phyloP scores from a whole-genome alignment of 75 land plant genomes.

The Cupressus sempervirens region DNA sequence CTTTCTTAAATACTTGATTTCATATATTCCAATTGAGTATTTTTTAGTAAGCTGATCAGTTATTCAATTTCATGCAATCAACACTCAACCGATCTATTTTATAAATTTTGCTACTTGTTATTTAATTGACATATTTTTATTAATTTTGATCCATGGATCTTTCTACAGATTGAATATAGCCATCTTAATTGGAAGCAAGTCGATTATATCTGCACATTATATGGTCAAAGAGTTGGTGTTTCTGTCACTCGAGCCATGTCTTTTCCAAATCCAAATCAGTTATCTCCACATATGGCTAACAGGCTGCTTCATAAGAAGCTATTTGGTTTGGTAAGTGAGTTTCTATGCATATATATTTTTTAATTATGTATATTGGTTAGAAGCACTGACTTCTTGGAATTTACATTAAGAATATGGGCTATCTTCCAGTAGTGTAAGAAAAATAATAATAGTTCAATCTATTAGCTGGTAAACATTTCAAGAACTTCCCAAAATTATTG shows the following conservation, averaged over 20 bases:
- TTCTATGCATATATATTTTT: not conserved
- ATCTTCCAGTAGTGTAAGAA: not conserved
- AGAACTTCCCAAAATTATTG: not conserved
- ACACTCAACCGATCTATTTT: not conserved
- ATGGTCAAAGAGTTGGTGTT: conserved; percentile 52
- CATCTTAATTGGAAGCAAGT: conserved; percentile 47
- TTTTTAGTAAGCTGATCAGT: not conserved
- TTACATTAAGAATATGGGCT: not conserved
- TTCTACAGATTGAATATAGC: conserved; percentile 30
- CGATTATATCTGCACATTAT: conserved; percentile 51
- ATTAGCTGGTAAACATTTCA: not conserved
- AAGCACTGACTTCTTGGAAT: not conserved
- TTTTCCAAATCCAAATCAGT: conserved; percentile 37
- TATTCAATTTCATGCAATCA: not conserved
- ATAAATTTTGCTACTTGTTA: not conserved
- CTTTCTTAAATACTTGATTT: not conserved
- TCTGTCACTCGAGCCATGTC: conserved; percentile 56
- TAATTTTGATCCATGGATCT: not conserved
- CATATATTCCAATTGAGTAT: not conserved
- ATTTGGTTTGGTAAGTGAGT: conserved; percentile 41
- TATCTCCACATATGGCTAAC: conserved; percentile 34
- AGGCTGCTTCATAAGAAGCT: conserved; percentile 40
- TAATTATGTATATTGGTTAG: not conserved
- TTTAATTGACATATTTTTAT: not conserved
- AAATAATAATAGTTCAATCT: not conserved